These are phyloP conservation scores for Pyricularia pennisetigena DNA, from an alignment of 2,329 filamentous ascomycete genomes.

Conservation along the genomic window DNA sequence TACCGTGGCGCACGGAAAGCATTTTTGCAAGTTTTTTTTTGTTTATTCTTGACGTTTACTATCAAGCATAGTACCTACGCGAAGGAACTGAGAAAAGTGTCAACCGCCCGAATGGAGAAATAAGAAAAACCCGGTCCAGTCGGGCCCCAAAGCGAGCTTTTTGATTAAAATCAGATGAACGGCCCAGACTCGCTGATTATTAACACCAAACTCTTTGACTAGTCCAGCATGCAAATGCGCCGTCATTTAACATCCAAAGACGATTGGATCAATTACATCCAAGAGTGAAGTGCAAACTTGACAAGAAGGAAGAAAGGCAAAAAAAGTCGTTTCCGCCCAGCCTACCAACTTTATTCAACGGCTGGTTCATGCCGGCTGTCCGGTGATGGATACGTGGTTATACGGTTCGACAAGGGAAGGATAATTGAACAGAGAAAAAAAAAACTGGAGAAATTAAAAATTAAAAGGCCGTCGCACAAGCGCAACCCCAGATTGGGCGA, in stretches of 20 bases:
- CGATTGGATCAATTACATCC: not conserved
- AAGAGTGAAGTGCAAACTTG: no score
- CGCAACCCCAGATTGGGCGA: not conserved
- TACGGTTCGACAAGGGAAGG: not conserved
- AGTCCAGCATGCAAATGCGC: not conserved
- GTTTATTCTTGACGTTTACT: not conserved
- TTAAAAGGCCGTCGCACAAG: not conserved
- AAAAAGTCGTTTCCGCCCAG: not conserved
- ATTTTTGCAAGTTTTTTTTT: not conserved
- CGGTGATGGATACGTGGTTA: not conserved
- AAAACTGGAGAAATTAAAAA: not conserved
- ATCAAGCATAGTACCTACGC: not conserved
- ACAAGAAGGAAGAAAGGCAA: no score
- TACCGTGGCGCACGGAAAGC: not conserved
- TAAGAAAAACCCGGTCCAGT: not conserved
- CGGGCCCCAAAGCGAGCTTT: not conserved
- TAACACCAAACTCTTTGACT: not conserved
- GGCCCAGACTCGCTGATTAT: not conserved
- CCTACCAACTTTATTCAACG: not conserved
- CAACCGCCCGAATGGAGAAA: not conserved
- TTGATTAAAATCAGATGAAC: not conserved
- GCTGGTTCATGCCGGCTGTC: not conserved
- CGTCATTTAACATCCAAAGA: not conserved
- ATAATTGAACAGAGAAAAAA: not conserved
- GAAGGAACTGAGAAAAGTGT: not conserved